Conservation (phyloP, 2,329 filamentous ascomycete species). For the Botrytis elliptica region DNA sequence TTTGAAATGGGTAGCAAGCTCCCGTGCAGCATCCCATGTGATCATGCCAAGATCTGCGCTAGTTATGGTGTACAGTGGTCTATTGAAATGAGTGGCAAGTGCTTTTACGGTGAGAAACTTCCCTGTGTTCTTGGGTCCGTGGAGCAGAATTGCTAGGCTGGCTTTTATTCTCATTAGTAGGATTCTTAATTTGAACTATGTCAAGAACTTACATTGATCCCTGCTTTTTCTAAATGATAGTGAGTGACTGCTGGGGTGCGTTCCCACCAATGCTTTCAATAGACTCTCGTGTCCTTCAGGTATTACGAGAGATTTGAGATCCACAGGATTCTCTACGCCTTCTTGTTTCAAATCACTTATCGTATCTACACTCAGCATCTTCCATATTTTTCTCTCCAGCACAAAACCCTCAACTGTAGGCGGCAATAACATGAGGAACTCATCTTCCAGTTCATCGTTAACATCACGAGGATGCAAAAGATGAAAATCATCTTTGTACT, state of each 20-base stretch:
- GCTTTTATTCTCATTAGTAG: neutral
- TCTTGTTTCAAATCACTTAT: neutral
- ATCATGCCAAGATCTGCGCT: neutral
- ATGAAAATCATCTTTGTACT: neutral
- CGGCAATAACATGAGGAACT: constrained; percentile 1
- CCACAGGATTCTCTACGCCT: neutral
- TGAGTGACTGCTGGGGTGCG: neutral
- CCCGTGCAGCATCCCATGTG: neutral
- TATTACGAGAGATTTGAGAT: neutral
- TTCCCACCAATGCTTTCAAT: constrained; percentile 8
- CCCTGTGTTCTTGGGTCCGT: neutral
- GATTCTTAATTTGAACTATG: too few species aligned
- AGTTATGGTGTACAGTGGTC: neutral
- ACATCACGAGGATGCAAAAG: neutral
- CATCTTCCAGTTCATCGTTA: neutral
- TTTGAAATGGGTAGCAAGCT: neutral
- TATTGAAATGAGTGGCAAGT: constrained; percentile 1
- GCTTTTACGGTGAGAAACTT: neutral
- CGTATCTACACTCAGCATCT: neutral
- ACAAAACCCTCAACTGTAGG: neutral
- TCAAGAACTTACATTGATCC: neutral
- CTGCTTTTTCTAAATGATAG: accelerated
- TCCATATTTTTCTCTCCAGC: neutral
- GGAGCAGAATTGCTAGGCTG: constrained; percentile 7
- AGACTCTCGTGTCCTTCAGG: constrained; percentile 1